Base-by-base conservation (phyloP, 805 yeast species). In the Tetrapisispora fleetii region DNA sequence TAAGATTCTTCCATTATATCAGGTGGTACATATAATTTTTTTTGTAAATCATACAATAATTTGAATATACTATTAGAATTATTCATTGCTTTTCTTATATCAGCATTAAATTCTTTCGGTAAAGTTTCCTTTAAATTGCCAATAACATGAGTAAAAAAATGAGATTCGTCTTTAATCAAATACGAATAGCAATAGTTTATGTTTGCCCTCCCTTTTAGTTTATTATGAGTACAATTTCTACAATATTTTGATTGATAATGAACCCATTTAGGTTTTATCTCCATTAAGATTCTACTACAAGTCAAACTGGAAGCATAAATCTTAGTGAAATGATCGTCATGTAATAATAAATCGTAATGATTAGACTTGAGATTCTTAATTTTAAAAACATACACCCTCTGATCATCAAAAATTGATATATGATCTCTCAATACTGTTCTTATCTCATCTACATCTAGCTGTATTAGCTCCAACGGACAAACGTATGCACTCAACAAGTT, bases 251-350 rank as follows among this genome's bases (percentile, higher is more conserved):
- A 28, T 6, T 52, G 45, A 27, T 54, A 52, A 46, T 54, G 48
- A 7, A 59, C 38, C 68, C 68, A 64, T 48, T 64, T 64, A 9
- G 68, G 68, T 46, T 64, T 64, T 17, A 63, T 48, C 48, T 64
- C 68, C 56, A 62, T 46, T 2, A 60, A 36, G 4, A 56, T 43
- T 2, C 35, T 39, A 1, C 27, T 35, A 3, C 18, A 11, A 16
- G 32, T 32, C 1, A 16, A 14, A 22, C 52, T 45, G 1, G 43
- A 24, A 39, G 54, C 5, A 30, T 40, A 58, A 8, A 63, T 22
- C 35, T 49, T 57, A 19, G 63, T 59, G 30, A 55, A 55, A 45
- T 62, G 67, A 44, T 62, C 66, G 5, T 48, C 27, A 11, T 52
- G 48, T 4, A 56, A 16, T 16, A 44, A 13, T 10, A 19, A 35